A percentile compares a stretch with the other conserved stretches of the same genome.
phyloP scores from a whole-genome alignment of 1,139 yeast genomes.

The Hansenula sp. region DNA sequence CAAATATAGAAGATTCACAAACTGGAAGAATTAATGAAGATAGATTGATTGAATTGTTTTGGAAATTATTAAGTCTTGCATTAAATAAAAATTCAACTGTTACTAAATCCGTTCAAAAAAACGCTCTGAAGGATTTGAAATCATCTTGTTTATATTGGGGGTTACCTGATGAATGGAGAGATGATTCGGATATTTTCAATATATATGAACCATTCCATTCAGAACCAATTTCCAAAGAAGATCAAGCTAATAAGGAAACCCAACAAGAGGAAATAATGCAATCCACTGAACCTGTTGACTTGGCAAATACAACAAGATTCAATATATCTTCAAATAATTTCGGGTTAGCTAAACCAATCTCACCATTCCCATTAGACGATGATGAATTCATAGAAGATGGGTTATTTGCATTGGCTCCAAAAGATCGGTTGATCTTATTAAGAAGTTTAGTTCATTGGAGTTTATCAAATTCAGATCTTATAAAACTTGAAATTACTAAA shows the following conservation, averaged over 20 bases:
- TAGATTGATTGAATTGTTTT: constrained; percentile 34
- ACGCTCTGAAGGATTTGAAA: constrained; percentile 41
- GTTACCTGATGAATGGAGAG: constrained; percentile 46
- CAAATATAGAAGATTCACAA: constrained; percentile 10
- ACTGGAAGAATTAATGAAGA: constrained; percentile 32
- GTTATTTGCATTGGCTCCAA: constrained; percentile 40
- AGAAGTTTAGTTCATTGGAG: constrained; percentile 49
- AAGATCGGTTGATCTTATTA: constrained; percentile 43
- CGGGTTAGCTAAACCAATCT: constrained; percentile 23
- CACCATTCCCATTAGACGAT: constrained; percentile 27
- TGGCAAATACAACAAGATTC: constrained; percentile 35
- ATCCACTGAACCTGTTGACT: constrained; percentile 34
- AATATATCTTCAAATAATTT: constrained; percentile 21
- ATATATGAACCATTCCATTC: constrained; percentile 5
- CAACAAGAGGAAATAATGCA: too few species aligned
- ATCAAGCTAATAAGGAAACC: constrained; percentile 21
- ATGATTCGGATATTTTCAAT: constrained; percentile 23
- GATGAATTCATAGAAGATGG: constrained; percentile 42
- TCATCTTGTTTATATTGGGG: constrained; percentile 33
- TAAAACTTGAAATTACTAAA: constrained; percentile 35
- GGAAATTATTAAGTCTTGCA: constrained; percentile 34
- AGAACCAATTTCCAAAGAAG: constrained; percentile 7
- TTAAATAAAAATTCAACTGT: constrained; percentile 40
- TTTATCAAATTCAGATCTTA: constrained; percentile 37
- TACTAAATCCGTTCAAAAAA: constrained; percentile 25